phyloP scores from a whole-genome alignment of 2,329 filamentous ascomycete genomes.

The Venturia effusa region DNA sequence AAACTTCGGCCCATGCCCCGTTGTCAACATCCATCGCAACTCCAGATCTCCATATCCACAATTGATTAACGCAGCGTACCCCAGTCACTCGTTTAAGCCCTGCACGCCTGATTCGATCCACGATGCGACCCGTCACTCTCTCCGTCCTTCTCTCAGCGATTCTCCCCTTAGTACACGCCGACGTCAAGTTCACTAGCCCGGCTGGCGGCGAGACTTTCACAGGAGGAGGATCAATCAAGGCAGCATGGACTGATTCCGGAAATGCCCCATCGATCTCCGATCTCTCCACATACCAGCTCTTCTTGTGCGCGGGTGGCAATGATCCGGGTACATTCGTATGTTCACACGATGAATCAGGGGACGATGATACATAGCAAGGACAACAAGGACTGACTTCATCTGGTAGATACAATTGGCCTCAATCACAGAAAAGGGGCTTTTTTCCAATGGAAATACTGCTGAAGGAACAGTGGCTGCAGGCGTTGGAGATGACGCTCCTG shows the following conservation, averaged over 20 bases:
- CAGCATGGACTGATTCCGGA: slow-evolving; percentile 48
- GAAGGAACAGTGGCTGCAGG: slow-evolving; percentile 34
- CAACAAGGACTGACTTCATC: slow-evolving; percentile 1
- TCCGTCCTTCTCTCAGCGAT: slow-evolving; percentile 2
- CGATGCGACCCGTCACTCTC: not conserved
- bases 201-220: slow-evolving; percentile 39
- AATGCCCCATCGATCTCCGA: slow-evolving; percentile 38
- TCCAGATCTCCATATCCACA: not conserved
- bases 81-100: not conserved
- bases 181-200: slow-evolving; percentile 44
- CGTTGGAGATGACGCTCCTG: slow-evolving; percentile 29
- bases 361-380: slow-evolving; percentile 10
- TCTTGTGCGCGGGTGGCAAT: slow-evolving; percentile 51
- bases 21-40: not conserved
- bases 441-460: slow-evolving; percentile 30
- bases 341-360: slow-evolving; percentile 12
- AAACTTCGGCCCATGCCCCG: not conserved
- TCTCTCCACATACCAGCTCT: slow-evolving; percentile 45
- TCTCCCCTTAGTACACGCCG: slow-evolving; percentile 31
- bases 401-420: slow-evolving; percentile 30
- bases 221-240: slow-evolving; percentile 39
- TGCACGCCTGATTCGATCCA: not conserved
- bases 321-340: slow-evolving; percentile 23
- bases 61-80: not conserved
- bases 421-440: slow-evolving; percentile 28